Evolutionary conservation across 805 yeast species (phyloP), one percentile per base, ranked within the genome.

Genomic region (Lachancea quebecensis): DNA sequence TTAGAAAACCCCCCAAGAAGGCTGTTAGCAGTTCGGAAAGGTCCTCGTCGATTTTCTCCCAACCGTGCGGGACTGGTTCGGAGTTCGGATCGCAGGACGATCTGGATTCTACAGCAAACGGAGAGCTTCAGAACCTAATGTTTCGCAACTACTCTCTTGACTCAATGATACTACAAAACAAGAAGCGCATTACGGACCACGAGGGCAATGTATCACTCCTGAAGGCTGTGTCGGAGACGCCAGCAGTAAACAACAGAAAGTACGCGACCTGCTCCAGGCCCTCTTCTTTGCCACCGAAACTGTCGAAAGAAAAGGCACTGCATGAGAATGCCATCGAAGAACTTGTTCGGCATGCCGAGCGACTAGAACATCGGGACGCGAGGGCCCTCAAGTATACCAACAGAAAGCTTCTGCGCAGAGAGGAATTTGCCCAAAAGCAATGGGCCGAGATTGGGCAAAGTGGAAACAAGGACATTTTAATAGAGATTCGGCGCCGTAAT

Each of bases 111-210:
- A 49, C 46, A 10, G 44, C 50, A 10, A 29, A 29, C 8, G 34
- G 21, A 28, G 51, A 51, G 10, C 35, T 49, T 17, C 45, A 42
- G 18, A 37, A 41, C 18, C 38, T 44, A 29, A 36, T 50, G 48
- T 50, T 50, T 36, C 45, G 48, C 16, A 53, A 53, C 35, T 14
- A 51, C 29, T 51, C 55, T 29, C 43, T 53, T 14, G 56, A 53
- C 39, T 53, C 51, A n/a, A 38, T 53, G 38, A 47, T 53, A 21
- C 52, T 49, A 38, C 50, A 49, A 25, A 53, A 53, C 28, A 53
- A 53, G 42, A 49, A 41, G 33, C 42, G 46, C 27, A 51, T 53
- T 18, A 39, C 45, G 11, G 45, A 48, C 25, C 49, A 48, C 30
- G 46, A 44, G 28, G 47, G 46, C 4, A 42, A 50, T 12, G 32